phyloP scores from a whole-genome alignment of 2,329 filamentous ascomycete species.

The Bipolaris sorokiniana region DNA sequence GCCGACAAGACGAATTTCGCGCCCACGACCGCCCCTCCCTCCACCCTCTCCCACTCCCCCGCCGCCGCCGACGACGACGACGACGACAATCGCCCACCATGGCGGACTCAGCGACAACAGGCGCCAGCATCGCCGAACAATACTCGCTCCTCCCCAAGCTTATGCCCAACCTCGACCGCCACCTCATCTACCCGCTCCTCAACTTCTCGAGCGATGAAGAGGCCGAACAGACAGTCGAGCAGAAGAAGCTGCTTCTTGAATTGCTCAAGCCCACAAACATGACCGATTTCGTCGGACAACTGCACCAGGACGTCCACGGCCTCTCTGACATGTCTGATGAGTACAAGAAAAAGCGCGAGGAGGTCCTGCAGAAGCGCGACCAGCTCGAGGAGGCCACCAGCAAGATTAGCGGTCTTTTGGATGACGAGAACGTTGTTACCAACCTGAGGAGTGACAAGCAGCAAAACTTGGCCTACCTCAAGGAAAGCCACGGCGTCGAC shows the following conservation, averaged over 20 bases:
- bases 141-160: conserved; percentile 87
- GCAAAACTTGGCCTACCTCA: conserved; percentile 96
- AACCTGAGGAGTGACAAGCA: conserved; percentile 96
- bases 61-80: conserved; percentile 8
- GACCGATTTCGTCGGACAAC: conserved; percentile 93
- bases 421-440: conserved; percentile 86
- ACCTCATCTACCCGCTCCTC: conserved; percentile 94
- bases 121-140: conserved; percentile 70
- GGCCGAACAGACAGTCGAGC: conserved; percentile 73
- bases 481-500: conserved; percentile 95
- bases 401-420: conserved; percentile 86
- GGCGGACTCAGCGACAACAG: conserved; percentile 52
- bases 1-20: conserved; percentile 23
- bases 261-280: conserved; percentile 98
- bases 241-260: conserved; percentile 87
- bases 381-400: conserved; percentile 84
- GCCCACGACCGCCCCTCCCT: conserved; percentile 18
- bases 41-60: conserved; percentile 15
- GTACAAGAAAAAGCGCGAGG: conserved; percentile 86
- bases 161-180: conserved; percentile 89
- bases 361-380: conserved; percentile 82
- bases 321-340: conserved; percentile 79
- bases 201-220: conserved; percentile 87
- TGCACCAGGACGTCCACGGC: conserved; percentile 88
- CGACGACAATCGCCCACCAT: conserved; percentile 41